These are phyloP conservation scores for Vaccinium darrowii DNA, from an alignment of 148 eudicot genomes.

Conservation along the genomic window DNA sequence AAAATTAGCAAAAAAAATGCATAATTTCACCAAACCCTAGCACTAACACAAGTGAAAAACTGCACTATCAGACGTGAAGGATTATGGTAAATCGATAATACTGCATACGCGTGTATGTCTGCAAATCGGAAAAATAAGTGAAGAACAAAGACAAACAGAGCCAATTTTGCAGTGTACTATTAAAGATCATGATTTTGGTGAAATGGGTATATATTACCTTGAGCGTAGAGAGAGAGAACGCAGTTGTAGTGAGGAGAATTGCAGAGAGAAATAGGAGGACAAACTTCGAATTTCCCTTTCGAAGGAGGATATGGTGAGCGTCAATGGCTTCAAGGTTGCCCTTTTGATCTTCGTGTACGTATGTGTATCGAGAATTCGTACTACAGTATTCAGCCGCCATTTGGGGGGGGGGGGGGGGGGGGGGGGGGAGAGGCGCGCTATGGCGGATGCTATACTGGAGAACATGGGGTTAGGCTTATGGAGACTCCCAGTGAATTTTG, in stretches of 20 bases:
- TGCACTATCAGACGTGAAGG: not conserved
- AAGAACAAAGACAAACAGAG: not conserved
- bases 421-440: not conserved
- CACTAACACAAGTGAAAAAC: not conserved
- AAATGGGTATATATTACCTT: conserved; percentile 19
- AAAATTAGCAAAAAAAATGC: not conserved
- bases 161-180: not conserved
- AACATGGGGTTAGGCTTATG: too few relatives aligned
- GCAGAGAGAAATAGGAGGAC: conserved; percentile 3
- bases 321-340: conserved; percentile 47
- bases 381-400: conserved; percentile 28
- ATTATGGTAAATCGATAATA: not conserved
- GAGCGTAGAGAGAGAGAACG: conserved; percentile 8
- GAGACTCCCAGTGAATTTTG: too few relatives aligned
- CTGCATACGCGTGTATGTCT: not conserved
- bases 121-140: not conserved
- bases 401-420: not conserved
- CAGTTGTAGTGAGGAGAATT: conserved; percentile 19
- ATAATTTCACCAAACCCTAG: not conserved
- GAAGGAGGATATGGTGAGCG: conserved; percentile 45
- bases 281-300: conserved; percentile 18
- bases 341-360: conserved; percentile 42
- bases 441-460: too few relatives aligned
- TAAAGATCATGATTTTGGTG: not conserved
- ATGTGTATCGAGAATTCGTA: conserved; percentile 42